Conservation (phyloP, 2,329 filamentous ascomycete genomes). For the Nothomitra cinnamomea region DNA sequence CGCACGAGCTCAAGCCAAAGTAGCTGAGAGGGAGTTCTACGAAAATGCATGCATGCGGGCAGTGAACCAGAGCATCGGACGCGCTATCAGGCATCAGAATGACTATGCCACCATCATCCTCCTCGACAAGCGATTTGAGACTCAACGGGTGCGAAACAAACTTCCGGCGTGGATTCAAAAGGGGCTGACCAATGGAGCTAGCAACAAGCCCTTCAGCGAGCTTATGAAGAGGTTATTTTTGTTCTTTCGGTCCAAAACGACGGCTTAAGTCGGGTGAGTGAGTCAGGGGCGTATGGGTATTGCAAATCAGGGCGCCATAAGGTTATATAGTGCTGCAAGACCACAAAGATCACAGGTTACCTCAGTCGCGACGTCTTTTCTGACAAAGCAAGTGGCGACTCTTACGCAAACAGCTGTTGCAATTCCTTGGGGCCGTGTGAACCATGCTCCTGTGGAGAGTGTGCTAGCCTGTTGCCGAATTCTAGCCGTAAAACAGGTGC, state of each 20-base stretch:
- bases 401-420: too few relatives aligned
- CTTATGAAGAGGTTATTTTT: conserved; percentile 1
- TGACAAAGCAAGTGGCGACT: too few relatives aligned
- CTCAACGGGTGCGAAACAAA: conserved; percentile 55
- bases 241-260: conserved; percentile 4
- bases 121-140: conserved; percentile 65
- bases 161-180: conserved; percentile 70
- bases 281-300: too few relatives aligned
- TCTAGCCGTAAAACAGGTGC: too few relatives aligned
- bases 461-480: too few relatives aligned
- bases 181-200: neutral
- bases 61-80: conserved; percentile 90
- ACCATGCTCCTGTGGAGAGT: too few relatives aligned
- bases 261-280: neutral
- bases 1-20: conserved; percentile 10
- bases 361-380: neutral
- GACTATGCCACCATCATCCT: conserved; percentile 88
- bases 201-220: neutral
- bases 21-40: conserved; percentile 59
- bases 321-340: neutral
- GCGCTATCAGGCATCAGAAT: conserved; percentile 71
- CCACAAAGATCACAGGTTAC: neutral
- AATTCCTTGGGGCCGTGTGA: too few relatives aligned
- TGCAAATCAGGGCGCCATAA: too few relatives aligned
- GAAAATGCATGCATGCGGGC: conserved; percentile 94